A percentile compares a stretch with the other conserved stretches of the same genome.
These are phyloP conservation scores for Botryotinia globosa DNA, from an alignment of 2,329 filamentous ascomycete species.

Conservation along the genomic window DNA sequence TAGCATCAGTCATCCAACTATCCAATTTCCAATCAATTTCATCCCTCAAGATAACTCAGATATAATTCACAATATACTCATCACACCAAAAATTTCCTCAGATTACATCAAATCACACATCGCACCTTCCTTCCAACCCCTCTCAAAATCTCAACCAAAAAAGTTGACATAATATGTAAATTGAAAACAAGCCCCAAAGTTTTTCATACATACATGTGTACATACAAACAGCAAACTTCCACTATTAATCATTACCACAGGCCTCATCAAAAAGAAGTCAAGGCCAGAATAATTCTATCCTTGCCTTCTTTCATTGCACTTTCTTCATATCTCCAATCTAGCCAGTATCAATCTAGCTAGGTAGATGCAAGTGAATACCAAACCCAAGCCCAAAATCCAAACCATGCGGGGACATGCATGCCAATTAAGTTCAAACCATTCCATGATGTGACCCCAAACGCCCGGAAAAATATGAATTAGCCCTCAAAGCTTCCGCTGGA, in stretches of 20 bases:
- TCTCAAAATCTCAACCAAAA: background rate
- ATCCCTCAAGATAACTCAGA: background rate
- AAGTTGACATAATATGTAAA: background rate
- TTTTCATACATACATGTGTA: slow-evolving; percentile 2
- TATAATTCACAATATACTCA: background rate
- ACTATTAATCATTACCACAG: slow-evolving; percentile 19
- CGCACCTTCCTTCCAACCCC: background rate
- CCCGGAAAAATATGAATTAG: background rate
- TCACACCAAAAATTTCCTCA: background rate
- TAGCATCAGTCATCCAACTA: background rate
- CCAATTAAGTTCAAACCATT: slow-evolving; percentile 10
- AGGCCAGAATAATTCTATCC: background rate
- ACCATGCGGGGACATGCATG: slow-evolving; percentile 1
- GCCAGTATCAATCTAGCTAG: slow-evolving; percentile 10
- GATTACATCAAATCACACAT: background rate
- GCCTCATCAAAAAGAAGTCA: background rate
- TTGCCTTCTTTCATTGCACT: background rate
- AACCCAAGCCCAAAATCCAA: background rate
- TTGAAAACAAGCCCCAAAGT: background rate
- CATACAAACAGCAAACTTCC: background rate
- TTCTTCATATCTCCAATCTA: background rate
- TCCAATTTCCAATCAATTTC: background rate
- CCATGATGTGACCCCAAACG: background rate
- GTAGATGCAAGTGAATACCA: slow-evolving; percentile 2
- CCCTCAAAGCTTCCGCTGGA: background rate